Evolutionary conservation across 352 stramenopile species (phyloP), one percentile per base, ranked within the genome.

Genomic region (Phytopythium aichiense): DNA sequence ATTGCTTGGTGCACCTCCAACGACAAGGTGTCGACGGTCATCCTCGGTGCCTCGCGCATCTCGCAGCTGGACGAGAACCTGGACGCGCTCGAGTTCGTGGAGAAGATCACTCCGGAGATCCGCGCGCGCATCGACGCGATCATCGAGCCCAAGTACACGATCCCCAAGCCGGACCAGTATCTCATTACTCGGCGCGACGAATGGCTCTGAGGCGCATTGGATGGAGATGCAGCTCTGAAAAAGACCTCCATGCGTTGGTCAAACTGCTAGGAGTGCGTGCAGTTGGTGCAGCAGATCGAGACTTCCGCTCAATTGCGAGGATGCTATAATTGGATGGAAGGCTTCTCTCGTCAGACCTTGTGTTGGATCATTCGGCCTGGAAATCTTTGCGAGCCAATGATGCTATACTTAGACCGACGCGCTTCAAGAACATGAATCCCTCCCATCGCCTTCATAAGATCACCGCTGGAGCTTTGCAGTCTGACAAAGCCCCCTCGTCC

Each of bases 61-160:
- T 52, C 71, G 40, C 81, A 90, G 49, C 68, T 90, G 3, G 72
- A 91, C 38, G 76, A 91, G 45, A 91, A 91, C 63, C 28, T 91
- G 38, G 72, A 80, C 45, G 71, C 77, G 25, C 56, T 88, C 38
- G 46, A 65, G 33, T 79, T 89, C 42, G 52, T 73, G 12, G 65
- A 75, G 60, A 88, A 88, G 69, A 73, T 91, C 63, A 89, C 78
- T 3, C 73, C 75, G 4, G 68, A 88, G 60, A 68, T 88, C 61
- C 77, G 84, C 51, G 70, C 51, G 5, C 75, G 83, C 60, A 87
- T 91, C 54, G 82, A 91, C 58, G 70, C 69, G 58, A 84, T 89
- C 45, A 72, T 81, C 22, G 59, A 79, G 25, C 80, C 76, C 65
- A 65, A 69, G 52, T 81, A 77, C 2, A 58, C 61, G 15, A 28